Conservation (phyloP, 805 yeast species). For the Kuraishia floccosa region DNA sequence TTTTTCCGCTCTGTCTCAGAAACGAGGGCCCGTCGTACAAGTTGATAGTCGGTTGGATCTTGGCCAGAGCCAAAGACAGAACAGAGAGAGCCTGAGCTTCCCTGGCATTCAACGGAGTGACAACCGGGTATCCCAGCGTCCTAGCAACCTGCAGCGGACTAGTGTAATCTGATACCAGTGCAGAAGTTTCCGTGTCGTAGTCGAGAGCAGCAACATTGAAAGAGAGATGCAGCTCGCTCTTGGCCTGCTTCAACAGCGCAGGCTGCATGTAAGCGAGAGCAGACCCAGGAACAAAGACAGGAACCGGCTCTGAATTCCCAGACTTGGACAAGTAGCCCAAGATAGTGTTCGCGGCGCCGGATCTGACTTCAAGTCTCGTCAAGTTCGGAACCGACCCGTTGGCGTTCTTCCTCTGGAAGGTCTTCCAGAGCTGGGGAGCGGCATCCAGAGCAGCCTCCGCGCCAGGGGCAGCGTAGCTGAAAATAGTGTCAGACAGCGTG, state of each 20-base stretch:
- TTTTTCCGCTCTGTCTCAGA: slow-evolving; percentile 36
- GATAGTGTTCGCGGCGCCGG: slow-evolving; percentile 75
- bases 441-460: slow-evolving; percentile 48
- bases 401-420: slow-evolving; percentile 36
- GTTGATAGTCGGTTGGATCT: slow-evolving; percentile 49
- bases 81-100: slow-evolving; percentile 64
- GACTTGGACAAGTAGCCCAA: slow-evolving; percentile 47
- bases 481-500: slow-evolving; percentile 38
- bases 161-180: slow-evolving; percentile 54
- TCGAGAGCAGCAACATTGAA: slow-evolving; percentile 72
- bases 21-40: slow-evolving; percentile 74
- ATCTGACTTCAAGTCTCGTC: slow-evolving; percentile 56
- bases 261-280: slow-evolving; percentile 63
- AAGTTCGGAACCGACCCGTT: slow-evolving; percentile 49
- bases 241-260: slow-evolving; percentile 26
- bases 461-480: slow-evolving; percentile 62
- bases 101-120: slow-evolving; percentile 48
- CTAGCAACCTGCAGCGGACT: slow-evolving; percentile 53
- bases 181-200: slow-evolving; percentile 40
- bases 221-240: slow-evolving; percentile 39
- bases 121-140: slow-evolving; percentile 50
- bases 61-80: slow-evolving; percentile 51
- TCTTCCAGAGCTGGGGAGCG: slow-evolving; percentile 51
- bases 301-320: slow-evolving; percentile 10
- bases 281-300: slow-evolving; percentile 53